Conservation (phyloP, 139 green algal species). For the Chlorella sorokiniana region DNA sequence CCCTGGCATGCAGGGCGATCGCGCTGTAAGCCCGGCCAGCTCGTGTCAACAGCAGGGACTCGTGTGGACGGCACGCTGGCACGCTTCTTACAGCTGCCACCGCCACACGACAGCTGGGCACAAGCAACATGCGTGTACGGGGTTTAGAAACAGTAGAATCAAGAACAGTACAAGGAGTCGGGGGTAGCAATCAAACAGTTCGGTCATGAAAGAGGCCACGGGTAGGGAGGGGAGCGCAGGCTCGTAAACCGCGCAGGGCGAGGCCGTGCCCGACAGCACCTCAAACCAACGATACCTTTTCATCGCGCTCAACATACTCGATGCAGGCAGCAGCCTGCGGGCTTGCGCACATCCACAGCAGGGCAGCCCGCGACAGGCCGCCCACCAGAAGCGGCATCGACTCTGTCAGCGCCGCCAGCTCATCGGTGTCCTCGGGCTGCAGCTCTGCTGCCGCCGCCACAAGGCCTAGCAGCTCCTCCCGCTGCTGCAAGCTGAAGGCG, state of each 20-base stretch:
- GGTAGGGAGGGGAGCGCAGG: background rate
- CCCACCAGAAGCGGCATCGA: conserved; percentile 20
- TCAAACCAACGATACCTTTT: conserved; percentile 3
- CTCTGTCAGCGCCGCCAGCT: background rate
- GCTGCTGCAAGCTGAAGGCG: background rate
- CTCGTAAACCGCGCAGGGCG: background rate
- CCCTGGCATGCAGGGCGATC: no score
- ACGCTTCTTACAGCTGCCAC: no score
- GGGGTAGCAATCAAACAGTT: background rate
- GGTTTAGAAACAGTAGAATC: background rate
- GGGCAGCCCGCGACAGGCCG: background rate
- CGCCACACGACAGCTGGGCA: no score
- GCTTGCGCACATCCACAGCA: conserved; percentile 12
- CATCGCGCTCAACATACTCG: conserved; percentile 1
- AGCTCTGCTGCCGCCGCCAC: background rate
- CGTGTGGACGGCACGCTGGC: no score
- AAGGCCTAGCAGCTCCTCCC: background rate
- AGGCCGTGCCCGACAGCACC: background rate
- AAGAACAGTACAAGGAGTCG: background rate
- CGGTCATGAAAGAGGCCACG: background rate
- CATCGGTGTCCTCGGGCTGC: background rate
- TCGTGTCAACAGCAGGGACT: no score
- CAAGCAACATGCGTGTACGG: background rate
- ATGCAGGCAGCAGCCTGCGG: background rate
- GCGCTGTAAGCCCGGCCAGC: no score